Conservation (phyloP, 1,284 basidiomycete genomes). For the Cutaneotrichosporon sp. region DNA sequence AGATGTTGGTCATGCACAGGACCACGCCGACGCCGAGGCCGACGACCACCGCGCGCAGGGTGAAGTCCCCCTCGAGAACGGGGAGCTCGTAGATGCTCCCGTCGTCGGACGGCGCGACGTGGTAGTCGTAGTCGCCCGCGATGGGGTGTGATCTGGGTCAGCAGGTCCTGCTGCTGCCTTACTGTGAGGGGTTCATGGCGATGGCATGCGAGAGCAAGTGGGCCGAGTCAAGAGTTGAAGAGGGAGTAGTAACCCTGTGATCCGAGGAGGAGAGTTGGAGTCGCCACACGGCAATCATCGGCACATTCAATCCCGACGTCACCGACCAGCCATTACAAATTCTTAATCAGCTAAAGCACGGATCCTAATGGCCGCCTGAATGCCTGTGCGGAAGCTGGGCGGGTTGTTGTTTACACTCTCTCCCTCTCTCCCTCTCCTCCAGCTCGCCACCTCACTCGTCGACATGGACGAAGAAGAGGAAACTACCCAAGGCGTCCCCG, state of each 20-base stretch:
- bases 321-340: neutral
- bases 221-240: neutral
- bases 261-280: too few species aligned
- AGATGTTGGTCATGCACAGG: constrained; percentile 54
- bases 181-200: neutral
- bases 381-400: neutral
- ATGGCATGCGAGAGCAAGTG: neutral
- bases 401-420: constrained; percentile 1
- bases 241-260: too few species aligned
- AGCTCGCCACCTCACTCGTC: too few species aligned
- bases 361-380: constrained; percentile 18
- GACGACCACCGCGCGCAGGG: constrained; percentile 48
- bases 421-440: too few species aligned
- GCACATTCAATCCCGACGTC: neutral
- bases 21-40: constrained; percentile 51
- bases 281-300: neutral
- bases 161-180: too few species aligned
- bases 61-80: constrained; percentile 45
- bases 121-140: constrained; percentile 26
- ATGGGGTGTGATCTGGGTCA: constrained; percentile 20
- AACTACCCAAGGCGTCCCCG: neutral
- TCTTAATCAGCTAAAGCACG: constrained; percentile 11
- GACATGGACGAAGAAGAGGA: constrained; percentile 11
- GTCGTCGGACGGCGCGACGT: constrained; percentile 23
- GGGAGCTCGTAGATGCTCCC: constrained; percentile 21